phyloP scores from a whole-genome alignment of 2,329 filamentous ascomycete species.

The Aspergillus eucalypticola region DNA sequence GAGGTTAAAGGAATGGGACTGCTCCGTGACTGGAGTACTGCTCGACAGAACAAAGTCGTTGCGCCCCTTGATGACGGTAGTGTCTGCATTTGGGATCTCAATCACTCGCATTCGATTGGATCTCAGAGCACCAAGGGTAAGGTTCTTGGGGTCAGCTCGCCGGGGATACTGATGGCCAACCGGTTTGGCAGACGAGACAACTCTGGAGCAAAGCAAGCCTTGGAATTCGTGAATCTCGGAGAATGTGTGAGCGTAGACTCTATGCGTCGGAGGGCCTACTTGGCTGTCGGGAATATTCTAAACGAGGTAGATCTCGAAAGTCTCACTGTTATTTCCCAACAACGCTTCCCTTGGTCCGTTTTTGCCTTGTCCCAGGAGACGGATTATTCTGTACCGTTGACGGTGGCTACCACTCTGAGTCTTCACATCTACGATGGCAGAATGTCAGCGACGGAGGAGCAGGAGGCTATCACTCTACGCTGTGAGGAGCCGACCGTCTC shows the following conservation, averaged over 20 bases:
- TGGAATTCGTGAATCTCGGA: constrained; percentile 56
- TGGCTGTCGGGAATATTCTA: constrained; percentile 74
- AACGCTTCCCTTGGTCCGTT: constrained; percentile 77
- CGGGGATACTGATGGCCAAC: constrained; percentile 67
- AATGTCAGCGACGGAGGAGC: constrained; percentile 35
- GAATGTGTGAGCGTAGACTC: constrained; percentile 83
- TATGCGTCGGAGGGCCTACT: constrained; percentile 66
- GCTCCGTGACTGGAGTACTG: constrained; percentile 56
- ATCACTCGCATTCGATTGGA: constrained; percentile 36
- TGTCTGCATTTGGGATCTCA: constrained; percentile 82
- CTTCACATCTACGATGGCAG: constrained; percentile 82
- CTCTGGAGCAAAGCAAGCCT: constrained; percentile 27
- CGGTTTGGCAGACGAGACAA: constrained; percentile 62
- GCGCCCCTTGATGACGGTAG: constrained; percentile 84
- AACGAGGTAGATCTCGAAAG: constrained; percentile 80
- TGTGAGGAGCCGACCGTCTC: constrained; percentile 33
- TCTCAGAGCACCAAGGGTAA: constrained; percentile 50
- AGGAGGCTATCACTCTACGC: constrained; percentile 36
- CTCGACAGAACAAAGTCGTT: constrained; percentile 62
- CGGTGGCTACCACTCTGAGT: constrained; percentile 78
- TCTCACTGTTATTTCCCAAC: constrained; percentile 66
- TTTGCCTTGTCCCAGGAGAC: constrained; percentile 73
- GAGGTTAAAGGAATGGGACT: constrained; percentile 75
- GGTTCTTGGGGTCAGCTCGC: constrained; percentile 65
- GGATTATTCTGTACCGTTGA: constrained; percentile 68